These are phyloP conservation scores for Cardiosporidium cionae DNA, from an alignment of 169 alveolate species.

Conservation along the genomic window DNA sequence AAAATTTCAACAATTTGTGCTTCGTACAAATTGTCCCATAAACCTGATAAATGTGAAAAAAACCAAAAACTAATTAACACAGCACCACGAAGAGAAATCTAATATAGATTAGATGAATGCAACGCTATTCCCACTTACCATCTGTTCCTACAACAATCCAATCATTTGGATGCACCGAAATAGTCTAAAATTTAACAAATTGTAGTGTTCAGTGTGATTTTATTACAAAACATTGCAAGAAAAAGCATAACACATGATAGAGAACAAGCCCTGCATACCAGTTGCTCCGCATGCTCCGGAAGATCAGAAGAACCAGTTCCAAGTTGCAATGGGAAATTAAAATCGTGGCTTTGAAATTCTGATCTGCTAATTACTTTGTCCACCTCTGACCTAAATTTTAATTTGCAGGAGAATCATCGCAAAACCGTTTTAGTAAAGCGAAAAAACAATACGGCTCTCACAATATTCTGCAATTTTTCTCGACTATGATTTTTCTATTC, in stretches of 20 bases:
- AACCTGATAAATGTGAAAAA: background rate
- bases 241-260: background rate
- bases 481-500: background rate
- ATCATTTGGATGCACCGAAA: background rate
- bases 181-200: background rate
- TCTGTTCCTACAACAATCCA: background rate
- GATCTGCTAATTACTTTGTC: background rate
- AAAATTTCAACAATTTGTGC: background rate
- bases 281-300: slow-evolving; percentile 15
- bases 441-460: no score
- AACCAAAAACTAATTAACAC: background rate
- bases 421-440: no score
- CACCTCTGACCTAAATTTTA: slow-evolving; percentile 7
- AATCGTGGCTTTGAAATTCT: slow-evolving; percentile 19
- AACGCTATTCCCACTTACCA: background rate
- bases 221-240: background rate
- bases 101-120: background rate
- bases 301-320: slow-evolving; percentile 24
- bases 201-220: background rate
- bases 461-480: no score
- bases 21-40: slow-evolving; percentile 24
- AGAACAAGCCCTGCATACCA: background rate
- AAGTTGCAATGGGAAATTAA: slow-evolving; percentile 19
- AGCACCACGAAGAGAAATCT: background rate
- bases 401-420: no score